Evolutionary conservation across 805 yeast genomes (phyloP).

Genomic region (Maudiozyma pseudohumilis): DNA sequence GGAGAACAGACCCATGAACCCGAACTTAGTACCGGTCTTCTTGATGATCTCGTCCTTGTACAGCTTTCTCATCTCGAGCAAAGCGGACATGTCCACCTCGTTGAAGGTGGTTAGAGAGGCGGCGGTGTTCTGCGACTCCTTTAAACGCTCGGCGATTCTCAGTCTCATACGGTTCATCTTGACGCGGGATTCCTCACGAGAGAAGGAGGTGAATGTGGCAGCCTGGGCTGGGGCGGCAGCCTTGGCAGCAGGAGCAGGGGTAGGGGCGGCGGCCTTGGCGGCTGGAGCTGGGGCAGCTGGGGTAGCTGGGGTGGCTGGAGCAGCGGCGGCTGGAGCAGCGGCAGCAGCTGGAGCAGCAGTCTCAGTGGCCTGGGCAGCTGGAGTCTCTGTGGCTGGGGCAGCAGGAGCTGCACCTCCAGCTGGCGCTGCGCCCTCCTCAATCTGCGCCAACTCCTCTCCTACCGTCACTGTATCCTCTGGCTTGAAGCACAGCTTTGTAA

Average conservation of each 20-base stretch:
- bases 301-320: constrained; percentile 33
- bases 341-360: constrained; percentile 8
- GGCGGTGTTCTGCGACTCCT: constrained; percentile 98
- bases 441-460: constrained; percentile 83
- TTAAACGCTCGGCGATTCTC: constrained; percentile 97
- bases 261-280: constrained; percentile 11
- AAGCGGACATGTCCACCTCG: constrained; percentile 91
- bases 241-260: constrained; percentile 14
- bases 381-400: constrained; percentile 12
- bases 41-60: constrained; percentile 95
- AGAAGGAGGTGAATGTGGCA: constrained; percentile 40
- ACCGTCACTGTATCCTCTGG: constrained; percentile 93
- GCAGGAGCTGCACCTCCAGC: constrained; percentile 39
- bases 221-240: constrained; percentile 25
- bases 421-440: constrained; percentile 70
- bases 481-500: constrained; percentile 69
- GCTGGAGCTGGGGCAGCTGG: constrained; percentile 23
- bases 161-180: constrained; percentile 99
- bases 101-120: constrained; percentile 97
- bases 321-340: constrained; percentile 21
- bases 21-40: constrained; percentile 88
- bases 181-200: constrained; percentile 82
- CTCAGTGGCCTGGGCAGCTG: constrained; percentile 21
- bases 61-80: constrained; percentile 88
- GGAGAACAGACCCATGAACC: constrained; percentile 98